Percentiles rank a stretch among this genome's conserved stretches.
Conservation (phyloP, 192 early-diverging fungal genomes). For the Entophlyctis luteolus region DNA sequence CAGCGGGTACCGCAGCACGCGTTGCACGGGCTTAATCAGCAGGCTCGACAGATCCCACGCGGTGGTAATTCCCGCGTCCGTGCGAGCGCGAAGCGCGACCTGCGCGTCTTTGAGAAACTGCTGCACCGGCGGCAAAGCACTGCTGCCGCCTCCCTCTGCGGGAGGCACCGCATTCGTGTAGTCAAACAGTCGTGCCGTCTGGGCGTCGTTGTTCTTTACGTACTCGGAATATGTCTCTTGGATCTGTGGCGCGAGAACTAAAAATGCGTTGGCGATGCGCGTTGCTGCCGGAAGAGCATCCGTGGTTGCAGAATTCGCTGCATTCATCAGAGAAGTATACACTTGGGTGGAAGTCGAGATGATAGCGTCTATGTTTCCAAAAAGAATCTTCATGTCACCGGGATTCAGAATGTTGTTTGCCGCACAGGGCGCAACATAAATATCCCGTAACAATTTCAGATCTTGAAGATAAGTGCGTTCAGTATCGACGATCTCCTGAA, state of each 20-base stretch:
- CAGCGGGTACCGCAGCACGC: conserved; percentile 94
- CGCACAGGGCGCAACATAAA: conserved; percentile 53
- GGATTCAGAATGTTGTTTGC: conserved; percentile 44
- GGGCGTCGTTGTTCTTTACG: conserved; percentile 72
- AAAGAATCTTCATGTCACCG: conserved; percentile 67
- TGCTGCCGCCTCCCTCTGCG: not conserved
- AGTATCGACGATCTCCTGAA: conserved; percentile 73
- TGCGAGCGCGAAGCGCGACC: conserved; percentile 53
- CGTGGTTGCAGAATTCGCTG: not conserved
- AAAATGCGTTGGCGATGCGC: not conserved
- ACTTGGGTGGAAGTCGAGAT: conserved; percentile 65
- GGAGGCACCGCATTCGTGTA: conserved; percentile 39
- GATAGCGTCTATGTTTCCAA: conserved; percentile 74
- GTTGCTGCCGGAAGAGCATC: not conserved
- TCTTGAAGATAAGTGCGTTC: conserved; percentile 72
- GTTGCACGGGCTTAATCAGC: conserved; percentile 94
- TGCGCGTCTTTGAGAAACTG: conserved; percentile 56
- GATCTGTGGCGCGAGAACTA: conserved; percentile 31
- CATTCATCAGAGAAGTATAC: conserved; percentile 52
- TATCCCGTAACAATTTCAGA: conserved; percentile 66
- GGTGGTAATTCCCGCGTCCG: conserved; percentile 55
- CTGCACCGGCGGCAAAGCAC: conserved; percentile 36
- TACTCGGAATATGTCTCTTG: conserved; percentile 67
- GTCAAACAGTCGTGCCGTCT: conserved; percentile 61
- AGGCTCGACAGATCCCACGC: conserved; percentile 91